phyloP scores from a whole-genome alignment of 257 asterid genomes.

The Mentha longifolia region DNA sequence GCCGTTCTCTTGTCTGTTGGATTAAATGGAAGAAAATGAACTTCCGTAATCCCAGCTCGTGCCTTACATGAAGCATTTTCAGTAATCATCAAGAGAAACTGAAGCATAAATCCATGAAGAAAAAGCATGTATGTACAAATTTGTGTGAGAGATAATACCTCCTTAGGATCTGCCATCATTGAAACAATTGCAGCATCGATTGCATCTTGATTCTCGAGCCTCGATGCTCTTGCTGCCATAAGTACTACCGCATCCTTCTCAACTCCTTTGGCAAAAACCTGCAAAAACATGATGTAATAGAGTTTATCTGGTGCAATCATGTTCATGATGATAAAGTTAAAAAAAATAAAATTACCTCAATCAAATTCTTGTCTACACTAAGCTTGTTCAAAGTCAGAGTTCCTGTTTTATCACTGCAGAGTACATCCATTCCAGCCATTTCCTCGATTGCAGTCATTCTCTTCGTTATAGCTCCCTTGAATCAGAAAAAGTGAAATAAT shows the following conservation, averaged over 20 bases:
- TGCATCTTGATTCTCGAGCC: slow-evolving; percentile 75
- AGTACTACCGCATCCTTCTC: slow-evolving; percentile 57
- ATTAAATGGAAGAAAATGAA: slow-evolving; percentile 77
- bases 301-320: background rate
- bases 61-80: slow-evolving; percentile 40
- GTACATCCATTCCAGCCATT: slow-evolving; percentile 92
- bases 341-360: slow-evolving; percentile 47
- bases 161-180: slow-evolving; percentile 68
- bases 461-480: slow-evolving; percentile 82
- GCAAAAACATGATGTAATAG: background rate
- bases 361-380: slow-evolving; percentile 57
- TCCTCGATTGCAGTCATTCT: slow-evolving; percentile 92
- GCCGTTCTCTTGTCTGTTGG: slow-evolving; percentile 79
- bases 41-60: slow-evolving; percentile 69
- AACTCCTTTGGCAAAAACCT: slow-evolving; percentile 56
- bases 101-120: background rate
- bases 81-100: background rate
- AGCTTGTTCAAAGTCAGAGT: slow-evolving; percentile 80
- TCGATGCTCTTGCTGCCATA: slow-evolving; percentile 74
- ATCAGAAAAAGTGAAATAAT: background rate
- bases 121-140: too few species aligned
- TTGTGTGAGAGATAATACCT: slow-evolving; percentile 40
- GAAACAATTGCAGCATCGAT: slow-evolving; percentile 71
- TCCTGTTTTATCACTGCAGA: slow-evolving; percentile 86
- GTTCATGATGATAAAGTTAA: background rate